Percentiles rank a stretch among this genome's conserved stretches.
Evolutionary conservation across 176 grass and related monocot species (phyloP).

Genomic region (Otatea glauca): DNA sequence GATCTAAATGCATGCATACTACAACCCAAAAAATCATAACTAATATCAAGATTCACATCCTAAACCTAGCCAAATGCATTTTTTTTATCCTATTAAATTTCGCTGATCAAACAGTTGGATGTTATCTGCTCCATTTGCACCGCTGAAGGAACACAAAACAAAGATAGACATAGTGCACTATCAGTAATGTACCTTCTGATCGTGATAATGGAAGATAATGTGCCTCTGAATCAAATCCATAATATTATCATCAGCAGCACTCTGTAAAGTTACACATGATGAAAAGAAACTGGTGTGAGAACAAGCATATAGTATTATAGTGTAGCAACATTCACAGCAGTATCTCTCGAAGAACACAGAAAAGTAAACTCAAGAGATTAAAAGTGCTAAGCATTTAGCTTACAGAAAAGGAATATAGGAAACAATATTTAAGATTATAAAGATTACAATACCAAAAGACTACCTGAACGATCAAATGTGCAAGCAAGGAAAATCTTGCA

Average conservation of each 20-base stretch:
- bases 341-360: slow-evolving; percentile 1
- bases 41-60: not conserved
- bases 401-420: slow-evolving; percentile 6
- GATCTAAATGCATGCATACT: not conserved
- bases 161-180: slow-evolving; percentile 19
- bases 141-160: slow-evolving; percentile 30
- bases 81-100: slow-evolving; percentile 22
- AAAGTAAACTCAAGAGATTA: slow-evolving; percentile 21
- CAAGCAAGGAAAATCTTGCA: slow-evolving; percentile 76
- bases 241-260: slow-evolving; percentile 69
- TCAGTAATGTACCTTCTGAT: slow-evolving; percentile 70
- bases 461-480: slow-evolving; percentile 91
- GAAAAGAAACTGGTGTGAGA: slow-evolving; percentile 37
- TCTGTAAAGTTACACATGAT: slow-evolving; percentile 56
- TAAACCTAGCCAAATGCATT: not conserved
- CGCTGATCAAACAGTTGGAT: slow-evolving; percentile 12
- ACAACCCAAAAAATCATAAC: not conserved
- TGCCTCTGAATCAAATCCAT: slow-evolving; percentile 81
- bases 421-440: slow-evolving; percentile 33
- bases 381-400: not conserved
- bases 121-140: not conserved
- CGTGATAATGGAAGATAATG: slow-evolving; percentile 70
- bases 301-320: slow-evolving; percentile 33
- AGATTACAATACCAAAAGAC: slow-evolving; percentile 35
- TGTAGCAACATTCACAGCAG: slow-evolving; percentile 16